Base-by-base conservation (phyloP, 2,329 filamentous ascomycete genomes). In the Verruconis gallopava region DNA sequence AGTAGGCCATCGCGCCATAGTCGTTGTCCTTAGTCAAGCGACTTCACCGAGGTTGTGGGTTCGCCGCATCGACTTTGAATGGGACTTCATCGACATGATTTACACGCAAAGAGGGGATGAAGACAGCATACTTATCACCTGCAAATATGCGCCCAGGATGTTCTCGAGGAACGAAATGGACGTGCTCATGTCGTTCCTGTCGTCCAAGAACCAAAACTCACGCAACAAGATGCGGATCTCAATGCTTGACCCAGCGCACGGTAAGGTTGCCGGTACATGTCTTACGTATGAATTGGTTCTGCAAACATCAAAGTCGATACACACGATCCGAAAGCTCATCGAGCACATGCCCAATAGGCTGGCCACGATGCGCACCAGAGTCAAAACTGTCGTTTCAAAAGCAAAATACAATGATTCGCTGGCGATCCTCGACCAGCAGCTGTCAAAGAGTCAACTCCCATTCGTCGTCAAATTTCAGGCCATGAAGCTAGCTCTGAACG, bases 391-490 rank as follows among this genome's bases (percentile, higher is more conserved):
- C 25, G 6, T 9, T n/a, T 9, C 25, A n/a, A 9, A 9, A n/a
- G n/a, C 25, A 30, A 9, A 9, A 30, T 30, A 9, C n/a, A n/a
- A 9, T n/a, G 25, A 30, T 30, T 9, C 25, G n/a, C n/a, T 30
- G n/a, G n/a, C 9, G n/a, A n/a, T n/a, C n/a, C 25, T 30, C 25
- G n/a, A 30, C n/a, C 25, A 9, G 25, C 25, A 30, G 6, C 6
- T 30, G 25, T 9, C 25, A n/a, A 30, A 30, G 25, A 30, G n/a
- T 9, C 25, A 30, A n/a, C 15, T 32, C 37, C 35, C 11, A 46
- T 47, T 34, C 35, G 33, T 14, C 30, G 41, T 42, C 40, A 30
- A 11, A 41, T 46, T 46, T 18, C 44, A 46, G 33, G 17, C 28
- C 5, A n/a, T 30, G 13, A 35, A 18, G 17, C 19, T 46, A 5